These are phyloP conservation scores for Cryptosporidium tyzzeri DNA, from an alignment of 169 alveolate genomes.

Conservation along the genomic window DNA sequence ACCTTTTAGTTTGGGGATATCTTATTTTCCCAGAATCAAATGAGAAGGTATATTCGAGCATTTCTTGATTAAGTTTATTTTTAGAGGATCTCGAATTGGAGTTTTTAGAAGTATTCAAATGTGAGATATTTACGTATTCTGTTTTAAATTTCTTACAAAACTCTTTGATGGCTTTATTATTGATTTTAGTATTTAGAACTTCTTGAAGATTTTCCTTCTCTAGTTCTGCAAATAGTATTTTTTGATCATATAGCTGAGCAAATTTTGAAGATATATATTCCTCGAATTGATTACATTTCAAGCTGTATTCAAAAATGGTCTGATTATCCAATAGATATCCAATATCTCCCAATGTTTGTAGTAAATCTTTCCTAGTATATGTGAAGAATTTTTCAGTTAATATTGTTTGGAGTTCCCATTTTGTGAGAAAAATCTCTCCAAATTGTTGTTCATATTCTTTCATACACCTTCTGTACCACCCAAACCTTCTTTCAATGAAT, in stretches of 20 bases:
- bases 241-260: conserved; percentile 45
- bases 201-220: conserved; percentile 24
- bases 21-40: background rate
- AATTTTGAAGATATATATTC: conserved; percentile 32
- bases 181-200: background rate
- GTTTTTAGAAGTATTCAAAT: background rate
- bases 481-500: conserved; percentile 57
- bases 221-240: conserved; percentile 20
- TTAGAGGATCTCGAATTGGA: background rate
- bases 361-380: conserved; percentile 30
- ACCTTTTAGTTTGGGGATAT: conserved; percentile 16
- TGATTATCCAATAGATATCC: conserved; percentile 15
- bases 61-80: background rate
- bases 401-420: conserved; percentile 22
- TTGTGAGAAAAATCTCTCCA: conserved; percentile 48
- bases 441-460: conserved; percentile 75
- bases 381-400: conserved; percentile 43
- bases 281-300: conserved; percentile 53
- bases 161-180: background rate
- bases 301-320: conserved; percentile 34
- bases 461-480: conserved; percentile 63
- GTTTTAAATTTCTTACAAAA: background rate
- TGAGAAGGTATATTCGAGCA: background rate
- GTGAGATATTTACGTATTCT: background rate
- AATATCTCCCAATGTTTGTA: conserved; percentile 52